Conservation (phyloP, 2,329 filamentous ascomycete genomes). For the Sclerotinia subarctica region DNA sequence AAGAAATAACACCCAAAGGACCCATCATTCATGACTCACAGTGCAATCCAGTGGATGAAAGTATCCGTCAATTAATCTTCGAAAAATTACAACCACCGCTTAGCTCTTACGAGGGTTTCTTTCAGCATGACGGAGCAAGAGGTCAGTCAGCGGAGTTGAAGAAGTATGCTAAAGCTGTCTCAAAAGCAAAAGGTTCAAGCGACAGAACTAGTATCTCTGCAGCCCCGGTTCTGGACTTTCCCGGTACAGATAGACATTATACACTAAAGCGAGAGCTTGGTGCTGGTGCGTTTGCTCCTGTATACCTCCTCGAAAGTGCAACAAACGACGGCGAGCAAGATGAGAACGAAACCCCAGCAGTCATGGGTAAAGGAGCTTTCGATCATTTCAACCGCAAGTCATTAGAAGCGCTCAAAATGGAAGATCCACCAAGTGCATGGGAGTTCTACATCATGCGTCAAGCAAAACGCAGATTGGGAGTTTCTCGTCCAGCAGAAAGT, state of each 20-base stretch:
- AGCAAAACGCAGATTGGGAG: constrained; percentile 71
- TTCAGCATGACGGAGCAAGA: constrained; percentile 64
- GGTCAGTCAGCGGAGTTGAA: constrained; percentile 73
- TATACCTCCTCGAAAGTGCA: constrained; percentile 81
- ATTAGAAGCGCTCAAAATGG: constrained; percentile 91
- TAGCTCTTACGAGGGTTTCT: constrained; percentile 72
- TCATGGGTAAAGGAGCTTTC: constrained; percentile 62
- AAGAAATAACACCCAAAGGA: constrained; percentile 52
- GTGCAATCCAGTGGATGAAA: constrained; percentile 86
- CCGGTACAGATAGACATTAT: constrained; percentile 64
- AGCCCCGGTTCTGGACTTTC: constrained; percentile 66
- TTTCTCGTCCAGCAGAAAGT: constrained; percentile 70
- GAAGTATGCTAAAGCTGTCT: constrained; percentile 66
- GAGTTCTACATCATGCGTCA: constrained; percentile 95
- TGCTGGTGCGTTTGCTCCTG: constrained; percentile 89
- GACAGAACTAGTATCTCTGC: constrained; percentile 59
- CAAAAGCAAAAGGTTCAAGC: constrained; percentile 42
- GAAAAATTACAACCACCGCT: constrained; percentile 70
- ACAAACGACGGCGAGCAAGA: constrained; percentile 51
- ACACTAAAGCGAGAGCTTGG: constrained; percentile 82
- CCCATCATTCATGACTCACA: constrained; percentile 77
- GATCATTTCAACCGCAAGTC: constrained; percentile 49
- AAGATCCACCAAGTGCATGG: constrained; percentile 84
- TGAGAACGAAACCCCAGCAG: constrained; percentile 44
- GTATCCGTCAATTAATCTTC: constrained; percentile 71